Evolutionary conservation across 176 grass and related monocot species (phyloP).

Genomic region (Avena atlantica): DNA sequence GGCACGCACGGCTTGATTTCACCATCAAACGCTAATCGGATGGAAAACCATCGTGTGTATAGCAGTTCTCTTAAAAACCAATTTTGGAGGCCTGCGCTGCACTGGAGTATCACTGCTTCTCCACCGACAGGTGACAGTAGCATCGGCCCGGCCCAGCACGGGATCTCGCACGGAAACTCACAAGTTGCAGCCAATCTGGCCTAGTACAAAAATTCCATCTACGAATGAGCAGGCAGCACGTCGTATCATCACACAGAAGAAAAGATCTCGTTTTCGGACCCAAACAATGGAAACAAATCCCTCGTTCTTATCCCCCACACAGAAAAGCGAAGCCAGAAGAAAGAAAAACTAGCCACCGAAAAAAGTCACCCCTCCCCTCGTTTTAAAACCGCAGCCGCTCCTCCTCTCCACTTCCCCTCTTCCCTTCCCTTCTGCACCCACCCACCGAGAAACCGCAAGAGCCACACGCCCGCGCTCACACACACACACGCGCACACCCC

Average conservation of each 20-base stretch:
- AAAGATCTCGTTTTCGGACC: conserved; percentile 10
- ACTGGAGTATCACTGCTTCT: not conserved
- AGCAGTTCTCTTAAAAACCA: not conserved
- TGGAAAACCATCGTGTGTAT: not conserved
- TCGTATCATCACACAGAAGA: not conserved
- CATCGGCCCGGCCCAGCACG: not conserved
- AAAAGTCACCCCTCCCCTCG: not conserved
- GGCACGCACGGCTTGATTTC: too few species aligned
- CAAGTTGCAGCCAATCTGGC: not conserved
- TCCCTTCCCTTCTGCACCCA: not conserved
- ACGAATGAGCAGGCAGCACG: not conserved
- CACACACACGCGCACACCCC: not conserved
- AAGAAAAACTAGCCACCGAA: conserved; percentile 6
- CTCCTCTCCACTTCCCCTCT: conserved; percentile 25
- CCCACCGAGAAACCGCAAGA: conserved; percentile 30
- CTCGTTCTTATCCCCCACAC: conserved; percentile 44
- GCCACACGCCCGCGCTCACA: conserved; percentile 27
- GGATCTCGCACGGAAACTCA: not conserved
- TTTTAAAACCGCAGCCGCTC: conserved; percentile 62
- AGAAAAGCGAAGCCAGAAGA: not conserved
- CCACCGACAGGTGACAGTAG: not conserved
- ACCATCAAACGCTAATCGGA: not conserved
- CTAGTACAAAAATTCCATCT: not conserved
- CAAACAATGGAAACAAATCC: not conserved
- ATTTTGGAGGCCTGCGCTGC: not conserved